phyloP scores from a whole-genome alignment of 73 alveolate species.

The Diophrys sp. region DNA sequence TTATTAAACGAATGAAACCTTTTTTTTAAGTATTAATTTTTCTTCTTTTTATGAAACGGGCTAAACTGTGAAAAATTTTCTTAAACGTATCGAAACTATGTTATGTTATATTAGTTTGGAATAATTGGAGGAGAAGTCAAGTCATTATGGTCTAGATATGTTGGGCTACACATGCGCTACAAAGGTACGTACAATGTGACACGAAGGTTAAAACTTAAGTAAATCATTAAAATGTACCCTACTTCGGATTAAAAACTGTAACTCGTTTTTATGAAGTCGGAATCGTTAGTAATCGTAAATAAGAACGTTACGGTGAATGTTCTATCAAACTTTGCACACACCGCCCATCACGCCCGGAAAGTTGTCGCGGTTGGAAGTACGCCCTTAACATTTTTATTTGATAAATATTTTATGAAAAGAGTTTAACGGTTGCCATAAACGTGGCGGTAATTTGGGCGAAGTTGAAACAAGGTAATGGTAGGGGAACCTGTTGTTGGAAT shows the following conservation, averaged over 20 bases:
- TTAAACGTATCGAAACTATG: not conserved
- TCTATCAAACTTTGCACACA: slow-evolving; percentile 47
- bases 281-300: slow-evolving; percentile 60
- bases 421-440: not conserved
- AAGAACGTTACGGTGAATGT: slow-evolving; percentile 52
- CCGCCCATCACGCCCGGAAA: slow-evolving; percentile 65
- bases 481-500: slow-evolving; percentile 47
- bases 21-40: not conserved
- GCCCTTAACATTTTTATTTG: not conserved
- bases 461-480: slow-evolving; percentile 66
- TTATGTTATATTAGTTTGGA: not conserved
- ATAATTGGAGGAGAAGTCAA: slow-evolving; percentile 48
- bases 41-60: not conserved
- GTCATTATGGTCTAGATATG: slow-evolving; percentile 58
- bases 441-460: slow-evolving; percentile 47
- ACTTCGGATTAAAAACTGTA: slow-evolving; percentile 53
- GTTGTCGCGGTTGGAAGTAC: slow-evolving; percentile 12
- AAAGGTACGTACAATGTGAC: slow-evolving; percentile 41
- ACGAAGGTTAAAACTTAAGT: slow-evolving; percentile 18
- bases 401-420: not conserved
- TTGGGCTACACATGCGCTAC: slow-evolving; percentile 74
- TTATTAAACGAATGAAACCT: slow-evolving; percentile 56
- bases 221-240: slow-evolving; percentile 29
- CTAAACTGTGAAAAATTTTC: slow-evolving; percentile 1
- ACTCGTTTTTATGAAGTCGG: slow-evolving; percentile 45